These are phyloP conservation scores for Saraca asoca DNA, from an alignment of 331 rosid species.

Conservation along the genomic window DNA sequence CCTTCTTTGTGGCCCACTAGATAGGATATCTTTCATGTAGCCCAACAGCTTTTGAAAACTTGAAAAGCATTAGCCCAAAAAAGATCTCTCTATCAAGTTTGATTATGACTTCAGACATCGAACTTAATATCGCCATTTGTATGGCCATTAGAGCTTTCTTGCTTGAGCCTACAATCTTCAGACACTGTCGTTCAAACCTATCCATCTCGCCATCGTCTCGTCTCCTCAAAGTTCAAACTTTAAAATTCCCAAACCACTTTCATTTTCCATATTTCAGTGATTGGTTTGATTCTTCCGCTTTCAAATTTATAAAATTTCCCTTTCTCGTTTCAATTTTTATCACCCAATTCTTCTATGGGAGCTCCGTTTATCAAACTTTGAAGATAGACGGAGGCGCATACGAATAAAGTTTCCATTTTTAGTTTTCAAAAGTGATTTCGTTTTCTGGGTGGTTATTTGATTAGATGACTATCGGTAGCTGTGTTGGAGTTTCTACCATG, in stretches of 20 bases:
- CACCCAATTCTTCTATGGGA: background rate
- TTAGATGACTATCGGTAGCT: too few relatives aligned
- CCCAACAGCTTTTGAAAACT: too few relatives aligned
- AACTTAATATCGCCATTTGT: slow-evolving; percentile 42
- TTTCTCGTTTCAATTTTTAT: too few relatives aligned
- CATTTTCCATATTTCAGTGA: background rate
- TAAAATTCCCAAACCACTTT: slow-evolving; percentile 31
- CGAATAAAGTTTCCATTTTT: slow-evolving; percentile 22
- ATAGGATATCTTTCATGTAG: too few relatives aligned
- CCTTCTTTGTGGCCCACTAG: too few relatives aligned
- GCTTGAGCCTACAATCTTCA: slow-evolving; percentile 8
- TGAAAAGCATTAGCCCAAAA: too few relatives aligned
- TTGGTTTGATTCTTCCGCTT: slow-evolving; percentile 19
- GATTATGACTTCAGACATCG: too few relatives aligned
- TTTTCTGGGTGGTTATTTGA: slow-evolving; percentile 36
- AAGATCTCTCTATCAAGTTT: too few relatives aligned
- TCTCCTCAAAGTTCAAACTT: slow-evolving; percentile 38
- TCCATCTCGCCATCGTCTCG: slow-evolving; percentile 32
- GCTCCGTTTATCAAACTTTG: slow-evolving; percentile 38
- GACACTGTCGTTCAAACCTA: slow-evolving; percentile 28
- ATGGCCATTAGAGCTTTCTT: background rate
- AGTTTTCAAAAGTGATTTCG: too few relatives aligned
- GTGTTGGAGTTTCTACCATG: too few relatives aligned
- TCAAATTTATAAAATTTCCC: slow-evolving; percentile 13
- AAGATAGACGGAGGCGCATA: slow-evolving; percentile 33